Evolutionary conservation across 371 early-diverging fungal genomes (phyloP).

Genomic region (Apophysomyces ossiformis): DNA sequence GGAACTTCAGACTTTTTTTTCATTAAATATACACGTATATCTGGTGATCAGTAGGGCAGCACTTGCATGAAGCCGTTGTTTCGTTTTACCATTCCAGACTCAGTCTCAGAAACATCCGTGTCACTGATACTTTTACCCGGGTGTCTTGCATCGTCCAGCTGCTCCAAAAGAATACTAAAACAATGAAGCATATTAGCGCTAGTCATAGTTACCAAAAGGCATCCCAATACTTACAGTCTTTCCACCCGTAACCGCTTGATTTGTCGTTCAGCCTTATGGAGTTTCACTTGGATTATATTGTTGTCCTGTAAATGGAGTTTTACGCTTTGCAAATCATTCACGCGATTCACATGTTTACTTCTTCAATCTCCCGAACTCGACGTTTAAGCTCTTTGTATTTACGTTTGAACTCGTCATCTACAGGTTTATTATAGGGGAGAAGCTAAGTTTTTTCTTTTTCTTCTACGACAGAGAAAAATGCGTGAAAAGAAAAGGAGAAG

Average conservation of each 20-base stretch:
- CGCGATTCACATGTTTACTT: slow-evolving; percentile 36
- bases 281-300: slow-evolving; percentile 28
- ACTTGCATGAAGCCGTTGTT: slow-evolving; percentile 22
- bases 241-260: slow-evolving; percentile 54
- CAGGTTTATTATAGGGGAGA: slow-evolving; percentile 13
- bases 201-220: background rate
- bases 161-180: slow-evolving; percentile 33
- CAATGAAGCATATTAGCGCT: background rate
- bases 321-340: background rate
- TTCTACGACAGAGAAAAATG: background rate
- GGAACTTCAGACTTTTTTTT: slow-evolving; percentile 23
- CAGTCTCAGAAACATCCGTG: slow-evolving; percentile 52
- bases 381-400: slow-evolving; percentile 63
- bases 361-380: slow-evolving; percentile 65
- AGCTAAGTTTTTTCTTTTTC: slow-evolving; percentile 4
- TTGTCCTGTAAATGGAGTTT: slow-evolving; percentile 32
- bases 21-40: background rate
- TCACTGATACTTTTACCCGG: slow-evolving; percentile 8
- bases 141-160: slow-evolving; percentile 23
- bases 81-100: slow-evolving; percentile 51
- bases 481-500: background rate
- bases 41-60: slow-evolving; percentile 21
- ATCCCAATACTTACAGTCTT: slow-evolving; percentile 38
- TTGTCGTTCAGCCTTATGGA: slow-evolving; percentile 40
- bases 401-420: slow-evolving; percentile 32